Base-by-base conservation (phyloP, 495 filamentous ascomycete species). In the Amniculicola lignicola region DNA sequence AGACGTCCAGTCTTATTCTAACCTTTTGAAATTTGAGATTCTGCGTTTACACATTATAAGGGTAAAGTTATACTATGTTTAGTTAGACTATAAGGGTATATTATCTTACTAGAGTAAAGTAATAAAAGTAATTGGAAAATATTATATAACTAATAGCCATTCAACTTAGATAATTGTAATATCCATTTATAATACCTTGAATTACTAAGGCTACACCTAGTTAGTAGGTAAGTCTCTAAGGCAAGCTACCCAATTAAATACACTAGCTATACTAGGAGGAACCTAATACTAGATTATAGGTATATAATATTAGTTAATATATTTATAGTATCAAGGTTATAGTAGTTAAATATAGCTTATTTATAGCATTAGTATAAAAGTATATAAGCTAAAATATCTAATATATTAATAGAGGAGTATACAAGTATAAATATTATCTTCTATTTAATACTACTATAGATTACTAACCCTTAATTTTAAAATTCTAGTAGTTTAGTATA, bases 21-120 rank as follows among this genome's bases (percentile, higher is more conserved):
- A 40, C 15, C 37, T 40, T 16, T 40, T 40, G 19, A 40, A 18
- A 40, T 40, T 18, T 40, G 37, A 40, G 37, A 40, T n/a, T 6
- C 15, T 40, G 37, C 37, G 37, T 16, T 10, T 18, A 16, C 37
- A 40, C 37, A 40, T 40, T 40, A 18, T 16, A 9, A 9, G 12
- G 15, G 37, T 16, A 40, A 40, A 40, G 15, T n/a, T 40, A 40
- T 16, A 16, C 37, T 16, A 40, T 16, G 15, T 40, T 5, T n/a
- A 40, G 37, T 9, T 16, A 16, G 15, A 40, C 37, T n/a, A 40
- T 16, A 16, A 40, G 37, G 37, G 15, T 10, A 16, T 18, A 40
- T 40, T 40, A 16, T 40, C 37, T 18, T 18, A 16, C 15, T 40
- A 16, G 37, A 40, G 37, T 16, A 16, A 10, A 40, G 37, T 16